A percentile compares a stretch with the other conserved stretches of the same genome.
Conservation (phyloP, 78 protist species). For the Isochrysis galbana region DNA sequence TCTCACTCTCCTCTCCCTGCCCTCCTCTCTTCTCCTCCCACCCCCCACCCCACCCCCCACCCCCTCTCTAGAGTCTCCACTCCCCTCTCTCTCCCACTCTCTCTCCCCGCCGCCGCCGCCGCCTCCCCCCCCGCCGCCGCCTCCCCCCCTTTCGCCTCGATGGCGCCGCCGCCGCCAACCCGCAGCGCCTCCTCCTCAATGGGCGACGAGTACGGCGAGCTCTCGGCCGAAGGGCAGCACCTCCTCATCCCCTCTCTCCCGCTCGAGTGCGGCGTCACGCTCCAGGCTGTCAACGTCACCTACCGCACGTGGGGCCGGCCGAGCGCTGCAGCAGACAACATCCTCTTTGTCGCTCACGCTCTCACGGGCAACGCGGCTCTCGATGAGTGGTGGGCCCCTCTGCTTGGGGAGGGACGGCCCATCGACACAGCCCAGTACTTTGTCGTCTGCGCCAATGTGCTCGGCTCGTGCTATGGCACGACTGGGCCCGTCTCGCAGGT, state of each 20-base stretch:
- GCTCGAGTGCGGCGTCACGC: background rate
- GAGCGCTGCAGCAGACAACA: background rate
- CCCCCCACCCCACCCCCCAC: too few species aligned
- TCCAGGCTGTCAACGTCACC: background rate
- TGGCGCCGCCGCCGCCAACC: too few species aligned
- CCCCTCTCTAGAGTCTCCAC: too few species aligned
- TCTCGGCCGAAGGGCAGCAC: background rate
- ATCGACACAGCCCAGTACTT: slow-evolving; percentile 56
- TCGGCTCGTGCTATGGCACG: slow-evolving; percentile 61
- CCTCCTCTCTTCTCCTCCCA: too few species aligned
- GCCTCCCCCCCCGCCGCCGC: too few species aligned
- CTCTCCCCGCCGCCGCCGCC: too few species aligned
- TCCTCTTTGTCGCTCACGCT: background rate
- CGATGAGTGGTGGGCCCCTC: slow-evolving; percentile 49
- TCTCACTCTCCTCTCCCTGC: too few species aligned
- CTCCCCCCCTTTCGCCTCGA: too few species aligned
- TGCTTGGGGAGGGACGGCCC: slow-evolving; percentile 55
- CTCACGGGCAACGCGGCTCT: slow-evolving; percentile 8
- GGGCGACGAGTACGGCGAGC: background rate
- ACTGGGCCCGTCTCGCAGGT: slow-evolving; percentile 47
- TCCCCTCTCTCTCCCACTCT: too few species aligned
- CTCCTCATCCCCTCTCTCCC: background rate
- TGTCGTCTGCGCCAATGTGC: slow-evolving; percentile 55
- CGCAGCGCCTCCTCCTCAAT: background rate
- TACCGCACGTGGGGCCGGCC: background rate